Conservation (phyloP, 768 basidiomycete genomes). For the Leccinellum luteum region DNA sequence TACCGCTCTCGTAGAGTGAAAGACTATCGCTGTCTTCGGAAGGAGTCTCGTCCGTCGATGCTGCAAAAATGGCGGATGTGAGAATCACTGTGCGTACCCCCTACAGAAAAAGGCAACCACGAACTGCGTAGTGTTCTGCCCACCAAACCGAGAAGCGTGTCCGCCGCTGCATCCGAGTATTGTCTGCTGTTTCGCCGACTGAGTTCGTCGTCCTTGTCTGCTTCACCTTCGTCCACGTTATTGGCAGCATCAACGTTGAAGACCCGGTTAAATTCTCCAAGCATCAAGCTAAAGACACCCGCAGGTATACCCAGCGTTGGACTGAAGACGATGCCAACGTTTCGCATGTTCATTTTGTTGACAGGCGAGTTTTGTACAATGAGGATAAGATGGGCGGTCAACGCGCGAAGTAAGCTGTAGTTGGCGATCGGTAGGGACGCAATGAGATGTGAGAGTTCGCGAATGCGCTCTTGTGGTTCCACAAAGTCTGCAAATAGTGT, state of each 20-base stretch:
- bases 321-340: slow-evolving; percentile 98
- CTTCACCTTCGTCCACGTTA: slow-evolving; percentile 18
- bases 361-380: slow-evolving; percentile 86
- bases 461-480: slow-evolving; percentile 83
- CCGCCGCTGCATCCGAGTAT: slow-evolving; percentile 81
- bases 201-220: slow-evolving; percentile 37
- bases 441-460: slow-evolving; percentile 83
- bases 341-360: slow-evolving; percentile 99
- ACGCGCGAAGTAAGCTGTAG: slow-evolving; percentile 89
- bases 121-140: slow-evolving; percentile 66
- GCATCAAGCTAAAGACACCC: slow-evolving; percentile 91
- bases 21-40: slow-evolving; percentile 70
- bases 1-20: slow-evolving; percentile 71
- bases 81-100: background rate
- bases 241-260: slow-evolving; percentile 71
- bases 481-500: slow-evolving; percentile 66
- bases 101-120: slow-evolving; percentile 23
- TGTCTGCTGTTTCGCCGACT: slow-evolving; percentile 78
- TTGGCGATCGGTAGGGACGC: slow-evolving; percentile 86
- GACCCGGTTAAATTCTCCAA: slow-evolving; percentile 89
- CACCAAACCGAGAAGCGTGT: slow-evolving; percentile 73
- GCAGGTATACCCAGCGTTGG: slow-evolving; percentile 98
- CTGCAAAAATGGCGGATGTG: slow-evolving; percentile 21
- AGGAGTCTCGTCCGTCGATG: slow-evolving; percentile 55
- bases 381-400: slow-evolving; percentile 92